phyloP scores from a whole-genome alignment of 106 monocot species.

The Dendrobium officinale region DNA sequence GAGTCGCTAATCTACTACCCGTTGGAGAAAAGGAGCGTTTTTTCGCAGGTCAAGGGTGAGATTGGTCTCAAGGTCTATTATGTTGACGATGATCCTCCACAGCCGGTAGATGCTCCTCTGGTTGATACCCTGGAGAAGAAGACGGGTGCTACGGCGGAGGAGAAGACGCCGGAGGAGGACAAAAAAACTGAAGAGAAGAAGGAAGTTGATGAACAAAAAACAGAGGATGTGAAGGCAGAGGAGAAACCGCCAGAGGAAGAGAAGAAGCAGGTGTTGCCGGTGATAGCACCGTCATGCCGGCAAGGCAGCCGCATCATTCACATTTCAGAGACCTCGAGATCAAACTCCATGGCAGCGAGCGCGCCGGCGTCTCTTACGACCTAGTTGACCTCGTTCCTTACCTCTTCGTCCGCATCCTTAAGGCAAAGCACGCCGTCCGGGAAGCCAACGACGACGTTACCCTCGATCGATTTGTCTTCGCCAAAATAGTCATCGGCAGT shows the following conservation, averaged over 20 bases:
- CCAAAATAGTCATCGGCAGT: constrained; percentile 50
- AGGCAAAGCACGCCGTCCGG: constrained; percentile 42
- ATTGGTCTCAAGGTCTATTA: constrained; percentile 62
- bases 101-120: constrained; percentile 6
- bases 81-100: constrained; percentile 32
- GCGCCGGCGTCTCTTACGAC: constrained; percentile 38
- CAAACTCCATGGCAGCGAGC: constrained; percentile 11
- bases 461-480: constrained; percentile 45
- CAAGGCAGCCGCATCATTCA: constrained; percentile 15
- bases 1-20: constrained; percentile 74
- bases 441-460: constrained; percentile 47
- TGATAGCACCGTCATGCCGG: constrained; percentile 14
- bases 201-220: not conserved
- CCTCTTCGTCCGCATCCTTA: constrained; percentile 69
- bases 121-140: not conserved
- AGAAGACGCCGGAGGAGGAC: not conserved
- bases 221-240: not conserved
- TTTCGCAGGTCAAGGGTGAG: constrained; percentile 66
- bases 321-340: constrained; percentile 38
- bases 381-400: constrained; percentile 88
- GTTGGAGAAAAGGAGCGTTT: constrained; percentile 82
- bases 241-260: not conserved
- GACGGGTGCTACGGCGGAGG: not conserved
- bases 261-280: not conserved
- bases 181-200: constrained; percentile 8